A percentile compares a stretch with the other conserved stretches of the same genome.
Evolutionary conservation across 164 flowering plant species (phyloP).

Genomic region (Buxus sempervirens): DNA sequence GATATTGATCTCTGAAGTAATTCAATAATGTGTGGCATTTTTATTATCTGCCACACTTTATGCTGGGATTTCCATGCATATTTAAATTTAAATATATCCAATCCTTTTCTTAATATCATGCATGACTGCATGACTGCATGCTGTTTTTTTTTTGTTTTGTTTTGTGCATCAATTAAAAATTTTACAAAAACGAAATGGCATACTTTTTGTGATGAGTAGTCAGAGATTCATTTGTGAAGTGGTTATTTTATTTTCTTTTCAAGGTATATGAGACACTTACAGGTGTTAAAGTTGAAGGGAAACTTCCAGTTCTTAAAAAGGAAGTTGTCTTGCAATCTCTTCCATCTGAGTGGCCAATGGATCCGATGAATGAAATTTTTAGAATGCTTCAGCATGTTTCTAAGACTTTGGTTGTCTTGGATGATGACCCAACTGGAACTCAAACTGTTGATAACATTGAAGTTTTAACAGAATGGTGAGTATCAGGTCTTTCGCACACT

Average conservation of each 20-base stretch:
- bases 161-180: too few relatives aligned
- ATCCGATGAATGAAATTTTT: constrained; percentile 65
- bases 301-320: constrained; percentile 59
- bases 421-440: constrained; percentile 99
- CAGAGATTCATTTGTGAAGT: constrained; percentile 1
- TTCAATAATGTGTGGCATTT: too few relatives aligned
- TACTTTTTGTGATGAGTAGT: background rate
- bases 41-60: too few relatives aligned
- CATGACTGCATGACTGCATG: too few relatives aligned
- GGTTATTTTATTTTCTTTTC: constrained; percentile 16
- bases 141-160: too few relatives aligned
- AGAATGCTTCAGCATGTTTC: constrained; percentile 37
- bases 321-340: constrained; percentile 63
- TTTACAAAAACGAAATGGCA: too few relatives aligned
- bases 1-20: background rate
- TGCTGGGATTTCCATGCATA: too few relatives aligned
- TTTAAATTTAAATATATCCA: too few relatives aligned
- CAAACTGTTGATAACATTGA: constrained; percentile 97
- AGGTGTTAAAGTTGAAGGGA: constrained; percentile 87
- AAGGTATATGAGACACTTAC: constrained; percentile 94
- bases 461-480: constrained; percentile 96
- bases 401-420: constrained; percentile 82
- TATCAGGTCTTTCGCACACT: background rate
- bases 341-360: constrained; percentile 86
- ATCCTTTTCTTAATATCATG: too few relatives aligned